These are phyloP conservation scores for Isabelozyma heimii DNA, from an alignment of 805 yeast species.

Conservation along the genomic window DNA sequence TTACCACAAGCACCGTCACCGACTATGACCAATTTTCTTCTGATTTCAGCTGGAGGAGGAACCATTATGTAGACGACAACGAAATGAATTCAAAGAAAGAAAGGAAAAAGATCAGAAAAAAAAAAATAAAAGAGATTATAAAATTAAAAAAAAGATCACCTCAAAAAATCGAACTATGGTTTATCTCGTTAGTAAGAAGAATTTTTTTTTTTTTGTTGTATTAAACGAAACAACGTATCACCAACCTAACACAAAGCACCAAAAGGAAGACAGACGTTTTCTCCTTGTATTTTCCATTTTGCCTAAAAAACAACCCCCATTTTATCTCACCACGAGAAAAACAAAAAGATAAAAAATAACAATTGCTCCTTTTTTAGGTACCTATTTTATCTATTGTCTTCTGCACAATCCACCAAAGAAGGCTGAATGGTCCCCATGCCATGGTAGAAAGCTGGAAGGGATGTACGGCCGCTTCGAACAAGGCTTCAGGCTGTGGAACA, in stretches of 20 bases:
- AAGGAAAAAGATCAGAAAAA: neutral
- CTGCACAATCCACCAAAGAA: neutral
- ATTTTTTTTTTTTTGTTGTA: no score
- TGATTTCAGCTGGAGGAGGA: conserved; percentile 52
- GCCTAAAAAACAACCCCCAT: neutral
- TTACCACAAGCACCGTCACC: conserved; percentile 99
- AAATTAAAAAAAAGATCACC: no score
- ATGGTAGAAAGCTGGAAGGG: no score
- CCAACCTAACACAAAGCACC: neutral
- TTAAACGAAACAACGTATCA: no score
- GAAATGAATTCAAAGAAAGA: neutral
- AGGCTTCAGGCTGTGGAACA: no score
- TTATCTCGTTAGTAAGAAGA: no score
- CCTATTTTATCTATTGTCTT: neutral
- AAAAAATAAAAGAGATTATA: neutral
- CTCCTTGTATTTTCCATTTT: no score
- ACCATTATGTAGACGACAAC: conserved; percentile 18
- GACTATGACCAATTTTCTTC: conserved; percentile 87
- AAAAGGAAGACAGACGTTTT: neutral
- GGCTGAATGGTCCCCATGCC: no score
- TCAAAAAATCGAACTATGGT: neutral
- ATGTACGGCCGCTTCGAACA: no score
- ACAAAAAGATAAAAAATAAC: neutral
- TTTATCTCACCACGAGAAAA: neutral
- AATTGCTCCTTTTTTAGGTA: neutral